Conservation (phyloP, 495 filamentous ascomycete species). For the Aspergillus indologenus region DNA sequence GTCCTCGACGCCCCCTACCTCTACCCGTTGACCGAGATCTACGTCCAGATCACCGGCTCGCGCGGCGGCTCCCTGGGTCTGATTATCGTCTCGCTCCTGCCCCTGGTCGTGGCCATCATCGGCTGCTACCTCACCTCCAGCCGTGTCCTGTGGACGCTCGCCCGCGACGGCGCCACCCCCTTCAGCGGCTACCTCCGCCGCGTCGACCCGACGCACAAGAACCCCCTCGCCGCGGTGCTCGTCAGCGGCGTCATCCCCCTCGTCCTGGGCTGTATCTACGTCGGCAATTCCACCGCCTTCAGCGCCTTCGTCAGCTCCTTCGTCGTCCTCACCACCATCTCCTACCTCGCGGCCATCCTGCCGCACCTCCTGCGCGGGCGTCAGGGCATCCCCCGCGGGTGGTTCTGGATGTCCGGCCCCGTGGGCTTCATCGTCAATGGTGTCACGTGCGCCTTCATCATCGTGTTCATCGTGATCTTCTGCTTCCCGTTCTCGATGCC, state of each 20-base stretch:
- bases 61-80: slow-evolving; percentile 54
- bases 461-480: slow-evolving; percentile 70
- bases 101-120: slow-evolving; percentile 58
- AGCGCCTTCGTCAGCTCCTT: slow-evolving; percentile 70
- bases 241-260: slow-evolving; percentile 57
- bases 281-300: slow-evolving; percentile 73
- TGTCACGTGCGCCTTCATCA: slow-evolving; percentile 60
- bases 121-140: slow-evolving; percentile 72
- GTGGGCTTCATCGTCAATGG: slow-evolving; percentile 60
- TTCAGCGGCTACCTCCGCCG: slow-evolving; percentile 38
- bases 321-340: slow-evolving; percentile 65
- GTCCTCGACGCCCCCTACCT: slow-evolving; percentile 43
- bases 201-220: slow-evolving; percentile 48
- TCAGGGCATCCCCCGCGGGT: slow-evolving; percentile 59
- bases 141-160: slow-evolving; percentile 83
- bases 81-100: slow-evolving; percentile 65
- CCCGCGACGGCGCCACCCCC: slow-evolving; percentile 63
- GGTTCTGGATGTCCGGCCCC: slow-evolving; percentile 63
- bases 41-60: slow-evolving; percentile 70
- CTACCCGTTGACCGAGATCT: slow-evolving; percentile 77
- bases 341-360: slow-evolving; percentile 73
- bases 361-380: slow-evolving; percentile 68
- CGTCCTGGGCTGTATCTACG: slow-evolving; percentile 68
- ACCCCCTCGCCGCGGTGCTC: slow-evolving; percentile 68
- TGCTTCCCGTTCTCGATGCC: slow-evolving; percentile 70